phyloP scores from a whole-genome alignment of 2,329 filamentous ascomycete genomes.

The Cladophialophora chaetospira region DNA sequence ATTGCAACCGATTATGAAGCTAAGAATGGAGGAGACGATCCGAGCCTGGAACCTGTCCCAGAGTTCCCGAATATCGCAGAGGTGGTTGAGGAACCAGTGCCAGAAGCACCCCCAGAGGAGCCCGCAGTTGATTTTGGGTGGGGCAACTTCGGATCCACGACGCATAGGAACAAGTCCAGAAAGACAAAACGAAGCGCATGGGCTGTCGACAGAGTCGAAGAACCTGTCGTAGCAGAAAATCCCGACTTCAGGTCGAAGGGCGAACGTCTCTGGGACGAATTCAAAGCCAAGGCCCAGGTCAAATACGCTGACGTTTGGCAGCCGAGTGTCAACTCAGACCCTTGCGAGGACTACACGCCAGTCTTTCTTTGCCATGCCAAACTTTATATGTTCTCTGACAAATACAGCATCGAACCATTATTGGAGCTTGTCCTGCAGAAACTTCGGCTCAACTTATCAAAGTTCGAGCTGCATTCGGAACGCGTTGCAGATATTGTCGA shows the following conservation, averaged over 20 bases:
- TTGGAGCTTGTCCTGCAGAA: slow-evolving; percentile 38
- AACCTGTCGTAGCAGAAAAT: background rate
- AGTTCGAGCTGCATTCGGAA: slow-evolving; percentile 37
- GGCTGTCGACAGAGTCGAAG: background rate
- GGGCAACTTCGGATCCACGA: background rate
- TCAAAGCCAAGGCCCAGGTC: slow-evolving; percentile 1
- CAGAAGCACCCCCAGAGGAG: background rate
- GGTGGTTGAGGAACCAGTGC: background rate
- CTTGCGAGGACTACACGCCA: slow-evolving; percentile 36
- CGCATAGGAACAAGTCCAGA: background rate
- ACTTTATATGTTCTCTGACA: slow-evolving; percentile 46
- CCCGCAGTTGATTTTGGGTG: background rate
- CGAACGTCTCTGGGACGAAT: slow-evolving; percentile 6
- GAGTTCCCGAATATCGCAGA: too few species aligned
- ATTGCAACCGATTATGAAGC: background rate
- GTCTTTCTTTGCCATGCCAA: slow-evolving; percentile 45
- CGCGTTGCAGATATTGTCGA: slow-evolving; percentile 37
- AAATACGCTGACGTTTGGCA: slow-evolving; percentile 14
- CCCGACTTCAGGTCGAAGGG: background rate
- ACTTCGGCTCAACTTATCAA: slow-evolving; percentile 38
- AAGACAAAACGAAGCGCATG: background rate
- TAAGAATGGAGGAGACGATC: background rate
- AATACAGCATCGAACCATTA: slow-evolving; percentile 42
- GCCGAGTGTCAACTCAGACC: slow-evolving; percentile 18
- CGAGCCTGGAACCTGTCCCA: too few species aligned